These are phyloP conservation scores for Alternaria angustiovoidea DNA, from an alignment of 2,329 filamentous ascomycete species.

Conservation along the genomic window DNA sequence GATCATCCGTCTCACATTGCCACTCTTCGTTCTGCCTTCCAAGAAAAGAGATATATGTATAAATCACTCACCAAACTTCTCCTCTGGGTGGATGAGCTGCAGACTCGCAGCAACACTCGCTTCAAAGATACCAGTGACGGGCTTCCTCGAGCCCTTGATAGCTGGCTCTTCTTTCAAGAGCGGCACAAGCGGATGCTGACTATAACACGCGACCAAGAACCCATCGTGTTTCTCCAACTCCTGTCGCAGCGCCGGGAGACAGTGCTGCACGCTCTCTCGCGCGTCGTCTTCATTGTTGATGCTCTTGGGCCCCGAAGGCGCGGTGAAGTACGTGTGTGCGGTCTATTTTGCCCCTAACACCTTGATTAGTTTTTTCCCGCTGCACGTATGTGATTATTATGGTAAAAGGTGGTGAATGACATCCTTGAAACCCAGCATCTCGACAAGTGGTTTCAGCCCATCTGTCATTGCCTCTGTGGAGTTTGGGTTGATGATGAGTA, in stretches of 20 bases:
- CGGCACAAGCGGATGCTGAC: slow-evolving; percentile 78
- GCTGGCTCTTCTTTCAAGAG: slow-evolving; percentile 61
- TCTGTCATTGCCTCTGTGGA: slow-evolving; percentile 77
- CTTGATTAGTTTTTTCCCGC: too few relatives aligned
- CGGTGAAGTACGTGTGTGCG: slow-evolving; percentile 70
- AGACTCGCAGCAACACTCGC: slow-evolving; percentile 74
- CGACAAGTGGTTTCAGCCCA: slow-evolving; percentile 63
- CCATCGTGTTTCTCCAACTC: slow-evolving; percentile 67
- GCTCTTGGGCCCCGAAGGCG: slow-evolving; percentile 71
- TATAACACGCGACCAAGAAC: slow-evolving; percentile 90
- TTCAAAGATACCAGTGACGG: slow-evolving; percentile 87
- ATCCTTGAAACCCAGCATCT: slow-evolving; percentile 54
- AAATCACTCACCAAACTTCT: slow-evolving; percentile 67
- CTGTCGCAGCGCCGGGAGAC: slow-evolving; percentile 63
- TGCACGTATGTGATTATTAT: too few relatives aligned
- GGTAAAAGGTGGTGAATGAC: slow-evolving; percentile 46
- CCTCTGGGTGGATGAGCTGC: slow-evolving; percentile 58
- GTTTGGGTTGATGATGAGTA: slow-evolving; percentile 83
- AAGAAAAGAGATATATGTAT: too few relatives aligned
- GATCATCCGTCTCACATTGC: too few relatives aligned
- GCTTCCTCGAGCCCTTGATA: slow-evolving; percentile 52
- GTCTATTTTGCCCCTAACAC: slow-evolving; percentile 41
- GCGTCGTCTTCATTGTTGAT: slow-evolving; percentile 82
- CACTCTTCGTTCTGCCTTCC: fast-evolving
- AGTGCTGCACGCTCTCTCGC: slow-evolving; percentile 66